phyloP scores from a whole-genome alignment of 2,329 filamentous ascomycete genomes.

The Mollisiaceae sp. region DNA sequence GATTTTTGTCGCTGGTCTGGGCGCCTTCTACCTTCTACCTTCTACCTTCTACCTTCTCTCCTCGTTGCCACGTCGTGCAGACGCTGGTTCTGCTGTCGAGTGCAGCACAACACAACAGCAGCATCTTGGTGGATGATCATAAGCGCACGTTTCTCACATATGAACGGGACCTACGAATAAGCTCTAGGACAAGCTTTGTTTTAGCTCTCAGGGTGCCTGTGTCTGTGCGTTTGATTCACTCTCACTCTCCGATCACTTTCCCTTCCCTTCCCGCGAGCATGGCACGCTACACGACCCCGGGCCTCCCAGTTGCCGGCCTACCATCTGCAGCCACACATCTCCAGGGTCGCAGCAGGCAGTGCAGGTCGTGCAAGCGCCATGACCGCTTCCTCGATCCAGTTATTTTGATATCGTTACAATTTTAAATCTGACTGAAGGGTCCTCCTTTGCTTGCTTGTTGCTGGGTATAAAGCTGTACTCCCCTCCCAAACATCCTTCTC shows the following conservation, averaged over 20 bases:
- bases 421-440: slow-evolving; percentile 14
- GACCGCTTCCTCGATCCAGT: slow-evolving; percentile 10
- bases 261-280: neutral
- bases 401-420: neutral
- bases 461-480: slow-evolving; percentile 8
- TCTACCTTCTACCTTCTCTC: neutral
- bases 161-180: neutral
- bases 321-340: slow-evolving; percentile 15
- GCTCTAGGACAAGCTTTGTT: neutral
- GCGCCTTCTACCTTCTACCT: neutral
- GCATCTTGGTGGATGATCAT: neutral
- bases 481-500: slow-evolving; percentile 2
- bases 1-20: slow-evolving; percentile 6
- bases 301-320: slow-evolving; percentile 11
- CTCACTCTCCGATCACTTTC: neutral
- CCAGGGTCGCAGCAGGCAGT: slow-evolving; percentile 15
- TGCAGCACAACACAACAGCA: neutral
- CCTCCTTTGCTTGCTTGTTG: neutral
- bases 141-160: neutral
- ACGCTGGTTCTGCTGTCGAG: slow-evolving; percentile 12
- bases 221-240: slow-evolving; percentile 5
- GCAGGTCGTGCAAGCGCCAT: slow-evolving; percentile 17
- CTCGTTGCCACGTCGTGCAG: slow-evolving; percentile 8
- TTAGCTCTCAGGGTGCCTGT: slow-evolving; percentile 7
- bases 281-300: slow-evolving; percentile 8